Evolutionary conservation across 257 asterid genomes (phyloP), one percentile per base, ranked within the genome.

Genomic region (Galeopsis tetrahit): DNA sequence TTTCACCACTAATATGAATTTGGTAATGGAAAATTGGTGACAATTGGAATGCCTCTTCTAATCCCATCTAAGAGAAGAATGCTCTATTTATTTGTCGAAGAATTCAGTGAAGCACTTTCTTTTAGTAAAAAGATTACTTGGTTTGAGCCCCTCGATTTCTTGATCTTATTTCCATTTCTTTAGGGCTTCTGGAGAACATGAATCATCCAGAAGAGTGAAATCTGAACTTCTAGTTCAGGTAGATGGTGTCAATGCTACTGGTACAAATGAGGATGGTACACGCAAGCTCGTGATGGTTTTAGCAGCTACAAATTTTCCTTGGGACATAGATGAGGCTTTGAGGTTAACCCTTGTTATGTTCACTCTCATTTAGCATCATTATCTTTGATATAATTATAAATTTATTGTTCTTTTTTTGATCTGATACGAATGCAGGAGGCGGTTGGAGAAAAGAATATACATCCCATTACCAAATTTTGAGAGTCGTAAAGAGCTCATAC

Each of bases 251-350:
- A 89, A 81, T 81, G 92, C 94, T 69, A 34, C 97, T 56, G 66
- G 85, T 66, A 89, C 96, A 9, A 94, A 94, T 70, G 98, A 94
- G 82, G 96, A 94, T 34, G 96, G 95, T 69, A 87, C 97, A 15
- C 97, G 96, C 58, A 94, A 94, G 83, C 75, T 94, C 75, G 98
- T 94, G 75, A 94, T 94, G 99, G 99, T 91, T 82, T 88, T 94
- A 81, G 99, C 99, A 8, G 99, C 99, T 53, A 94, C 99, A 48
- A 91, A 94, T 80, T 94, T 94, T 75, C 99, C 99, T 49, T 94
- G 99, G 99, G 99, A 94, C 80, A 94, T 94, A 63, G 99, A 91
- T 68, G 98, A 94, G 85, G 99, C 99, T 14, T 79, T 94, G 80
- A 94, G 99, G 98, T 94, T 60, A 52, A 58, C 15, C 71, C 73